Evolutionary conservation across 2,329 filamentous ascomycete species (phyloP).

Genomic region (Ophiostoma ips): DNA sequence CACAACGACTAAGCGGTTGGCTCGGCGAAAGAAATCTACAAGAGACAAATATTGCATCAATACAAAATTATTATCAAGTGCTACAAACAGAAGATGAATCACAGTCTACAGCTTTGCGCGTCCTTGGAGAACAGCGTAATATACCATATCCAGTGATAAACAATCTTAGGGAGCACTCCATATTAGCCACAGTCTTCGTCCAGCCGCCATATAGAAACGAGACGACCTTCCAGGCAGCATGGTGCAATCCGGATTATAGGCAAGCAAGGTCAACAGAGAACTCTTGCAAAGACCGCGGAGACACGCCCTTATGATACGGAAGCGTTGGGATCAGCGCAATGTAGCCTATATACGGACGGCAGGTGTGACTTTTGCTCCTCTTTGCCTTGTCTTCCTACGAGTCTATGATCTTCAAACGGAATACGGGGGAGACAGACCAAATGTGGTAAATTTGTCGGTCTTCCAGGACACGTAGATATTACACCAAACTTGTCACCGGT

Average conservation of each 20-base stretch:
- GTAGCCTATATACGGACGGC: background rate
- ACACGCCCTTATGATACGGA: constrained; percentile 7
- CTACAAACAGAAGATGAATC: too few relatives aligned
- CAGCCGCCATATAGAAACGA: background rate
- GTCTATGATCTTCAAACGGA: too few relatives aligned
- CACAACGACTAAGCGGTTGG: too few relatives aligned
- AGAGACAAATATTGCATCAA: too few relatives aligned
- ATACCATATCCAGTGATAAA: background rate
- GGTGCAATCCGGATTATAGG: constrained; percentile 2
- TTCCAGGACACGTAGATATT: too few relatives aligned
- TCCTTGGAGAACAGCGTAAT: constrained; percentile 4
- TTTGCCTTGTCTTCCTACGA: background rate
- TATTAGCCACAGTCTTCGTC: constrained; percentile 1
- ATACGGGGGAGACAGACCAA: too few relatives aligned
- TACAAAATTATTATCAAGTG: too few relatives aligned
- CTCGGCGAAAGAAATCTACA: background rate
- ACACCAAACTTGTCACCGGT: too few relatives aligned
- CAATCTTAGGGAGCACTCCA: constrained; percentile 4
- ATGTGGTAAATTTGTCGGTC: too few relatives aligned
- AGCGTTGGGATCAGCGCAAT: background rate
- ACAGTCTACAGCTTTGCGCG: background rate
- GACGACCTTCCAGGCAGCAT: background rate
- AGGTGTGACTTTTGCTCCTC: background rate
- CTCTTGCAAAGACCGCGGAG: background rate
- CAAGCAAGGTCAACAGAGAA: constrained; percentile 1